These are phyloP conservation scores for Microascus cirrosus DNA, from an alignment of 2,329 filamentous ascomycete genomes.

Conservation along the genomic window DNA sequence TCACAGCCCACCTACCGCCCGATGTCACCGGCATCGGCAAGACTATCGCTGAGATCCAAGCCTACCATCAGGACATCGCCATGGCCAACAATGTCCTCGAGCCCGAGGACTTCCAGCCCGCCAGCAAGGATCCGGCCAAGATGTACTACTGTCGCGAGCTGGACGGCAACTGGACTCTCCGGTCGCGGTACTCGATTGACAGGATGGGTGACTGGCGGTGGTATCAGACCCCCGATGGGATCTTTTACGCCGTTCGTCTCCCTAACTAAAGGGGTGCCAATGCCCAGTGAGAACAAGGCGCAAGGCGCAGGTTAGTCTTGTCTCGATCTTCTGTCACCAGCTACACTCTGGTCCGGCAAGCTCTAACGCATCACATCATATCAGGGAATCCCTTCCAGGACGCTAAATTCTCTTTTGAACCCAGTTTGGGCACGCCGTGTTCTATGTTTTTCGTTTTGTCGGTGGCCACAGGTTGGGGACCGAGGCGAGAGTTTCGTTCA, in stretches of 20 bases:
- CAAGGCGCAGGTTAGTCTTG: not conserved
- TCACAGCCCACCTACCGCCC: slow-evolving; percentile 21
- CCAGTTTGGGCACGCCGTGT: not conserved
- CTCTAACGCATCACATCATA: too few relatives aligned
- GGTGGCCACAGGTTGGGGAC: not conserved
- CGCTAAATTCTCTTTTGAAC: too few relatives aligned
- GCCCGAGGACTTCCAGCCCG: slow-evolving; percentile 52
- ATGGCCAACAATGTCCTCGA: slow-evolving; percentile 37
- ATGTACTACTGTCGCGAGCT: slow-evolving; percentile 52
- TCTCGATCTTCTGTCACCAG: not conserved
- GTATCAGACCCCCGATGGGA: slow-evolving; percentile 45
- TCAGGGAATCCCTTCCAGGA: not conserved
- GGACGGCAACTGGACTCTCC: slow-evolving; percentile 48
- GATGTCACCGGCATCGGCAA: slow-evolving; percentile 42
- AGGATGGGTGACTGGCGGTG: slow-evolving; percentile 41
- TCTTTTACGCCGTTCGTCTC: slow-evolving; percentile 50
- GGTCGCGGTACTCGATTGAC: slow-evolving; percentile 50
- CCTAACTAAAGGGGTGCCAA: slow-evolving; percentile 17
- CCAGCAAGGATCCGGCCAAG: slow-evolving; percentile 46
- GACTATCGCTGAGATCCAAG: slow-evolving; percentile 33
- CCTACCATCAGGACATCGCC: slow-evolving; percentile 37
- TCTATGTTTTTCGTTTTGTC: not conserved
- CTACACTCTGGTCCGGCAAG: too few relatives aligned
- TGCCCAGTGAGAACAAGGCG: not conserved
- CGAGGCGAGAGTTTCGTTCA: not conserved